Base-by-base conservation (phyloP, 2,329 filamentous ascomycete species). In the Cryoendolithus antarcticus region DNA sequence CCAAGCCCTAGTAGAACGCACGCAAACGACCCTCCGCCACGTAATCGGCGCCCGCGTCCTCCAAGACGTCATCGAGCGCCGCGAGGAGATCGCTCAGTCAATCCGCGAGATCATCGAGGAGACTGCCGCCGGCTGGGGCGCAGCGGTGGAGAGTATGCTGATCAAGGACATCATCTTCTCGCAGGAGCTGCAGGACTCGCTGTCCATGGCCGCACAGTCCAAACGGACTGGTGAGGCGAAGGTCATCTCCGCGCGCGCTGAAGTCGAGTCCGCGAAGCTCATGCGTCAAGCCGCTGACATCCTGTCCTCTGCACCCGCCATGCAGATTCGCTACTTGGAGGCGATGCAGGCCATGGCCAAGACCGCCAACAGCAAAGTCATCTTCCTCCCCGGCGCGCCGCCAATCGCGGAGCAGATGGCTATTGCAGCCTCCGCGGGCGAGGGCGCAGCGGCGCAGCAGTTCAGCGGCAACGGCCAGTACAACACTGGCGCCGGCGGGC, bases 301-400 rank as follows among this genome's bases (percentile, higher is more conserved):
- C 51, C 65, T 98, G 36, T 84, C 77, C 46, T 86, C 78, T 10
- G 89, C 89, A 0, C 91, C 91, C 2, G 91, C 91, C 51, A 98
- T 98, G 91, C 88, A 95, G 67, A 94, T 94, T 67, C 73, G 88
- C 49, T 96, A 96, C 63, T 81, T 98, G 50, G 91, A 98, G 67
- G 88, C 91, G 3, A 96, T 96, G 89, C 91, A 96, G 62, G 76
- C 85, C 32, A 98, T 98, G 89, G 91, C 91, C 53, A 96, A 95
- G 74, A 76, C 77, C 0, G 85, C 86, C 35, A 93, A 86, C 64
- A 75, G 71, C 63, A 93, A 93, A 66, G 82, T 91, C 54, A 88
- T 89, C 52, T 89, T 91, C 71, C 58, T 91, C 50, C 82, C 82
- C 2, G 76, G 70, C 6, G 62, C 69, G 9, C 39, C 44, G 19